These are phyloP conservation scores for Platanthera guangdongensis DNA, from an alignment of 106 monocot genomes.

Conservation along the genomic window DNA sequence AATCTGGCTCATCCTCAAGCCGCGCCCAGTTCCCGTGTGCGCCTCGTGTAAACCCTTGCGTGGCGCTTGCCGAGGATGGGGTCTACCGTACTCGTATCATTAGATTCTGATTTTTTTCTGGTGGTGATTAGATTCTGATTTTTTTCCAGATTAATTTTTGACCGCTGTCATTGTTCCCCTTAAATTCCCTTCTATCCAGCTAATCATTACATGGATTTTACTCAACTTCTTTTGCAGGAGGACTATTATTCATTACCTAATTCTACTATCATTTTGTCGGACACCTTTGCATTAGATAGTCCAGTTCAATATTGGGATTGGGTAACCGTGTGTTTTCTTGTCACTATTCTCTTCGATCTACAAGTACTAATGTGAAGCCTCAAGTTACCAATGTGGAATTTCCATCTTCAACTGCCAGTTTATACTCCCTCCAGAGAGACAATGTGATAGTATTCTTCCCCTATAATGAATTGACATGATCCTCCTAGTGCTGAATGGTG, in stretches of 20 bases:
- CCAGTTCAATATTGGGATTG: background rate
- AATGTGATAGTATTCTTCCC: no score
- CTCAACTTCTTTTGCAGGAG: no score
- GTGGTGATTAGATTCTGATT: background rate
- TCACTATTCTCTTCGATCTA: background rate
- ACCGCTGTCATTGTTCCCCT: background rate
- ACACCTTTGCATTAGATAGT: background rate
- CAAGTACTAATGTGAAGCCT: background rate
- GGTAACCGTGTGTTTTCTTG: background rate
- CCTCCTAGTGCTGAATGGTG: background rate
- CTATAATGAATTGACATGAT: background rate
- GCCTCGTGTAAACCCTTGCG: no score
- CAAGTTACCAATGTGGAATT: background rate
- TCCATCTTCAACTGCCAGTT: no score
- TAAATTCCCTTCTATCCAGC: background rate
- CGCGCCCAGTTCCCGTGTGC: no score
- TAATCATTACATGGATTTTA: no score
- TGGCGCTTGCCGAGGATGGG: no score
- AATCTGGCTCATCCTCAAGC: no score
- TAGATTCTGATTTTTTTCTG: background rate
- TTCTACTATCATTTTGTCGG: background rate
- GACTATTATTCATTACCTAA: no score
- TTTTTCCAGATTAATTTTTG: background rate
- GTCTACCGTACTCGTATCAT: no score
- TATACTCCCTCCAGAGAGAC: no score